Base-by-base conservation (phyloP, 148 eudicot species). In the Euryodendron excelsum region DNA sequence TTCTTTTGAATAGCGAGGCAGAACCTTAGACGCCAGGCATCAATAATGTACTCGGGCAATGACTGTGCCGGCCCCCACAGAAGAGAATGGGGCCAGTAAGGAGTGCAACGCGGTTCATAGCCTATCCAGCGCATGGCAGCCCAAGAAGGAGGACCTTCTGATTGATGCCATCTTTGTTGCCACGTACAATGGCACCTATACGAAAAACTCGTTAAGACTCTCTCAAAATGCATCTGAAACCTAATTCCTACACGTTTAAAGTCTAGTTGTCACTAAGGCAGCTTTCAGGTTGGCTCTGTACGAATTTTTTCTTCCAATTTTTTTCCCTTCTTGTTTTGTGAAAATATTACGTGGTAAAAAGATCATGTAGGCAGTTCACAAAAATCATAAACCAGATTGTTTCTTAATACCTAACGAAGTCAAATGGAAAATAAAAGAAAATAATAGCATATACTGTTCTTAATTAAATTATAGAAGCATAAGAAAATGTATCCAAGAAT, bases 41-140 rank as follows among this genome's bases (percentile, higher is more conserved):
- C 88, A 15, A 88, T 56, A 33, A 81, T 34, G 7, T 85, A 86
- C 36, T 89, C 96, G 0, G 96, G 98, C 80, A 91, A 11, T 1
- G 83, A 76, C 48, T 69, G 39, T 1, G 83, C 48, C 48, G 91
- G 48, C 48, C 77, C 87, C 93, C 94, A 92, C 27, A 90, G 82
- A 50, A 94, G 76, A 45, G 95, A 85, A 78, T 94, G 98, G 33
- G 97, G 88, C 98, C 94, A 92, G 83, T 92, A 89, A 6, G 98
- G 97, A 41, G 89, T 87, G 86, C 92, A 94, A 0, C 85, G 74
- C 33, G 80, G 78, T 31, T 91, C 93, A 39, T 91, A 84, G 37
- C 98, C 95, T 5, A 91, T 80, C 89, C 93, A 92, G 59, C 91
- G 78, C 74, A 91, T 33, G 55, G 88, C 92, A 23, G 93, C 93